Conservation (phyloP, 129 eudicot species). For the Lactuca sativa region DNA sequence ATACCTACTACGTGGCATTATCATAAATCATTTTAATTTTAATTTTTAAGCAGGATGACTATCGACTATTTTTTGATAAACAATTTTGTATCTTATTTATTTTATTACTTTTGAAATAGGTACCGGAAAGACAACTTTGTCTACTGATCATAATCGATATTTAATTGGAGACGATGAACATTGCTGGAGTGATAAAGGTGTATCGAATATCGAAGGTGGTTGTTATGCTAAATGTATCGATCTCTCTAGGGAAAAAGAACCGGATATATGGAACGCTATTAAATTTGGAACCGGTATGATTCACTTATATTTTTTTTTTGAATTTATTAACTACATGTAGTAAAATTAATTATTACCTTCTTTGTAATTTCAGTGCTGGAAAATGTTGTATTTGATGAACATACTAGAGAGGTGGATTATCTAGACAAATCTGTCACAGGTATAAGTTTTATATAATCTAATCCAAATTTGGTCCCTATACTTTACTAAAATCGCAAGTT, state of each 20-base stretch:
- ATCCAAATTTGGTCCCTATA: too few relatives aligned
- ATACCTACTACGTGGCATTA: constrained; percentile 28
- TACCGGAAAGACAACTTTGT: constrained; percentile 93
- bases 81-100: background rate
- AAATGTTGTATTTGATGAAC: constrained; percentile 91
- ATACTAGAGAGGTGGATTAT: constrained; percentile 78
- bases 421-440: constrained; percentile 90
- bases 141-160: constrained; percentile 93
- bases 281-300: constrained; percentile 91
- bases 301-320: background rate
- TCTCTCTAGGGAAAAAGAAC: constrained; percentile 88
- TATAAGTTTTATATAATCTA: background rate
- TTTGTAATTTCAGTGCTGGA: constrained; percentile 56
- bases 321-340: background rate
- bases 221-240: constrained; percentile 98
- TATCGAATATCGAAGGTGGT: constrained; percentile 97
- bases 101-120: constrained; percentile 37
- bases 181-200: constrained; percentile 93
- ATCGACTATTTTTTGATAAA: too few relatives aligned
- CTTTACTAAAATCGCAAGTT: too few relatives aligned
- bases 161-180: constrained; percentile 96
- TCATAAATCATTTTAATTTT: background rate
- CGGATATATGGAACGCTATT: constrained; percentile 97
- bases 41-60: background rate
- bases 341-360: background rate